phyloP scores from a whole-genome alignment of 2,329 filamentous ascomycete species.

The Microthyrium microscopicum region DNA sequence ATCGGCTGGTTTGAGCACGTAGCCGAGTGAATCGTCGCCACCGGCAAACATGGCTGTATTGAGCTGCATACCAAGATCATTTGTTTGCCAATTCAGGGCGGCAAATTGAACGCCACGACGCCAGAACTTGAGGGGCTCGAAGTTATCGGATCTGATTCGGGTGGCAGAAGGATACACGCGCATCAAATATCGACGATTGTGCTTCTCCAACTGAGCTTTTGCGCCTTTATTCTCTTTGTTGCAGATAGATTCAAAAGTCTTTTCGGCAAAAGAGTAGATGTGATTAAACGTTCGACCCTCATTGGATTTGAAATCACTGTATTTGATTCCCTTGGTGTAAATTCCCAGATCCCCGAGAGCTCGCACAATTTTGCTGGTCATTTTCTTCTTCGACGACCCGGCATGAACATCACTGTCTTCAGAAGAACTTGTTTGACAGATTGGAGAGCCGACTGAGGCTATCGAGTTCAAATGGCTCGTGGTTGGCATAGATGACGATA shows the following conservation, averaged over 20 bases:
- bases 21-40: conserved; percentile 71
- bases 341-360: conserved; percentile 75
- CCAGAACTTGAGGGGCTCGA: conserved; percentile 88
- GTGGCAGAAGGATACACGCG: conserved; percentile 79
- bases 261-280: conserved; percentile 88
- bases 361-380: conserved; percentile 69
- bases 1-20: conserved; percentile 81
- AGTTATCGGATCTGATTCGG: conserved; percentile 78
- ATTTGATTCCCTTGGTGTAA: conserved; percentile 63
- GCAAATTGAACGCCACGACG: conserved; percentile 94
- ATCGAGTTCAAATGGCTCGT: conserved; percentile 21
- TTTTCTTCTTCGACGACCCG: conserved; percentile 41
- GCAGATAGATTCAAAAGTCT: conserved; percentile 67
- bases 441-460: conserved; percentile 37
- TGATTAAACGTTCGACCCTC: conserved; percentile 84
- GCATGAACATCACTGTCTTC: conserved; percentile 62
- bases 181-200: conserved; percentile 86
- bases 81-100: conserved; percentile 96
- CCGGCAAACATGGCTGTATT: conserved; percentile 97
- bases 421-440: conserved; percentile 41
- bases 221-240: conserved; percentile 56
- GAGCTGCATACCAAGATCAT: conserved; percentile 86
- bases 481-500: conserved; percentile 18
- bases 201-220: conserved; percentile 65
- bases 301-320: conserved; percentile 57